These are phyloP conservation scores for Xylaria longipes DNA, from an alignment of 495 filamentous ascomycete genomes.

Conservation along the genomic window DNA sequence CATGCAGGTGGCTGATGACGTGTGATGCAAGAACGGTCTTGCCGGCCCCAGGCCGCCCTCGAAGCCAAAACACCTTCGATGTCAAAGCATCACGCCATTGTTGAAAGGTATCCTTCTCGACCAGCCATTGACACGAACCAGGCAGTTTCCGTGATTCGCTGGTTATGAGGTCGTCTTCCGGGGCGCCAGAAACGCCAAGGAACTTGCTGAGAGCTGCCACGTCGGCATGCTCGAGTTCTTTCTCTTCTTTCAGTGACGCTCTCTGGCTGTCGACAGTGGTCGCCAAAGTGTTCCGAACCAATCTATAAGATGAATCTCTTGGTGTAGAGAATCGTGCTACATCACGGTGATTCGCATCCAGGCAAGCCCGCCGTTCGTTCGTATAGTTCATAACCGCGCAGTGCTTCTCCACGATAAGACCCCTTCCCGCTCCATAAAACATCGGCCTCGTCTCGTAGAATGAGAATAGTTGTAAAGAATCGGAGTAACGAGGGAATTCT, in stretches of 20 bases:
- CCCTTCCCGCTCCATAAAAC: conserved; percentile 16
- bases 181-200: conserved; percentile 1
- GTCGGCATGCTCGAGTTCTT: not conserved
- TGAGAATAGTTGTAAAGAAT: conserved; percentile 35
- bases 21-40: conserved; percentile 39
- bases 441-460: conserved; percentile 40
- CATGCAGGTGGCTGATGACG: conserved; percentile 32
- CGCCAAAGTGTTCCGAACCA: conserved; percentile 12
- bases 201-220: conserved; percentile 9
- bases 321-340: conserved; percentile 25
- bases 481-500: conserved; percentile 38
- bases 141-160: conserved; percentile 30
- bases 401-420: conserved; percentile 29
- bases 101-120: conserved; percentile 20
- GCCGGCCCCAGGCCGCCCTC: conserved; percentile 35
- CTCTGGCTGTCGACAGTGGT: not conserved
- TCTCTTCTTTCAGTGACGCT: not conserved
- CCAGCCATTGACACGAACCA: conserved; percentile 40
- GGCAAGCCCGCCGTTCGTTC: conserved; percentile 24
- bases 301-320: conserved; percentile 26
- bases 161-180: conserved; percentile 30
- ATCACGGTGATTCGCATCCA: conserved; percentile 31
- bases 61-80: conserved; percentile 36
- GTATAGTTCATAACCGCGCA: conserved; percentile 29
- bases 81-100: conserved; percentile 27